Percentiles rank a stretch among this genome's conserved stretches.
These are phyloP conservation scores for Hypsizygus marmoreus DNA, from an alignment of 768 basidiomycete genomes.

Conservation along the genomic window DNA sequence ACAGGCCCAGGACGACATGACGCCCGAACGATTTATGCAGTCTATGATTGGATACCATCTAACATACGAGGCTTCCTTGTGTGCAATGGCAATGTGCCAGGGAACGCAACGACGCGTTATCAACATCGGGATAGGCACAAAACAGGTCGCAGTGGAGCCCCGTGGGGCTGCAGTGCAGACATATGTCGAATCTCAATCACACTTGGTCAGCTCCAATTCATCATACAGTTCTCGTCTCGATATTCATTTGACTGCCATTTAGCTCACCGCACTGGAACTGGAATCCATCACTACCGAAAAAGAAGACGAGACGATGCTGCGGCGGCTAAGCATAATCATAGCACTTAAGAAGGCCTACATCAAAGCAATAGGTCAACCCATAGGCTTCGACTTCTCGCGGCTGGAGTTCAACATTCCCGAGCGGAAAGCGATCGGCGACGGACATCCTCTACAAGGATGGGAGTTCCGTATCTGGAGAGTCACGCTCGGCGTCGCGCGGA, in stretches of 20 bases:
- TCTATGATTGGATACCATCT: conserved; percentile 84
- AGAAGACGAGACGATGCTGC: conserved; percentile 65
- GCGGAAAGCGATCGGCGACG: conserved; percentile 64
- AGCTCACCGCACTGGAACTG: conserved; percentile 46
- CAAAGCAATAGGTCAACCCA: conserved; percentile 79
- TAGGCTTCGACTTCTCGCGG: conserved; percentile 79
- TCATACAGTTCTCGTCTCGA: neutral
- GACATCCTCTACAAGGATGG: conserved; percentile 73
- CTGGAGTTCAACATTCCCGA: conserved; percentile 78
- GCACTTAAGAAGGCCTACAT: conserved; percentile 83
- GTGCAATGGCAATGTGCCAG: conserved; percentile 87
- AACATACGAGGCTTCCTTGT: conserved; percentile 64
- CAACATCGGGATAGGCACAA: conserved; percentile 82
- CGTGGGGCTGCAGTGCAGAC: conserved; percentile 55
- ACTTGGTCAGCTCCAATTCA: conserved; percentile 58
- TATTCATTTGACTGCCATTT: too few species aligned
- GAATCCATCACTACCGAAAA: conserved; percentile 51
- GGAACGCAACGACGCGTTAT: conserved; percentile 73
- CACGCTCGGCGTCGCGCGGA: conserved; percentile 66
- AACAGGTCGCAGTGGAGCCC: conserved; percentile 65
- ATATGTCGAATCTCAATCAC: conserved; percentile 74
- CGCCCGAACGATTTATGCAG: conserved; percentile 62
- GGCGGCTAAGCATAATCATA: conserved; percentile 75
- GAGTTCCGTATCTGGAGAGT: conserved; percentile 83
- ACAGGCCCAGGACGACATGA: conserved; percentile 60